These are phyloP conservation scores for Rhododendron ovatum DNA, from an alignment of 148 eudicot species.

Conservation along the genomic window DNA sequence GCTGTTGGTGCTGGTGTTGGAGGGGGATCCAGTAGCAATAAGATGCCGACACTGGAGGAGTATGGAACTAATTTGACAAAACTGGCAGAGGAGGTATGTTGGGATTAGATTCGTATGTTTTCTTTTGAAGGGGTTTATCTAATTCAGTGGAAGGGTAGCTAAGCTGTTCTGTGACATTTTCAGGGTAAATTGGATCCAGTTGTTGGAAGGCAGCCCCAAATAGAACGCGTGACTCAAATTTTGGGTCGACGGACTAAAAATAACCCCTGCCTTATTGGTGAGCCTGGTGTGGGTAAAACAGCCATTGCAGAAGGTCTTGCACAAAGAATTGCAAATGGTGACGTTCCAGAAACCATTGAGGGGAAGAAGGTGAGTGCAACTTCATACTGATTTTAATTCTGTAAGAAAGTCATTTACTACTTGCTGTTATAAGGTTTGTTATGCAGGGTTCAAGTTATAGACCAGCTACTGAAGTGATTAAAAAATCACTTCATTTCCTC, in stretches of 20 bases:
- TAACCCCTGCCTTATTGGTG: slow-evolving; percentile 95
- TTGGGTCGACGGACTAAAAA: slow-evolving; percentile 84
- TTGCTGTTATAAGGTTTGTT: background rate
- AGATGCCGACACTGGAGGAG: slow-evolving; percentile 95
- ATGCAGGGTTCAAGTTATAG: background rate
- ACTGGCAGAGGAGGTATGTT: slow-evolving; percentile 83
- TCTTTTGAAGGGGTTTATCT: background rate
- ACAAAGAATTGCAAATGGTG: slow-evolving; percentile 79
- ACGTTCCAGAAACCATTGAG: slow-evolving; percentile 94
- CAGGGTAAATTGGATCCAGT: slow-evolving; percentile 97
- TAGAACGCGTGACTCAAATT: slow-evolving; percentile 93
- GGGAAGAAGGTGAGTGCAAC: slow-evolving; percentile 73
- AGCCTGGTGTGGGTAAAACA: slow-evolving; percentile 97
- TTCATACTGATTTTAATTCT: background rate
- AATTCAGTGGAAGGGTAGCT: background rate
- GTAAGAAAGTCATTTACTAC: background rate
- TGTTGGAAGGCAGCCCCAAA: slow-evolving; percentile 87
- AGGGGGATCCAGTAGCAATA: slow-evolving; percentile 69
- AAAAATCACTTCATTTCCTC: background rate
- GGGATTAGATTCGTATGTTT: background rate
- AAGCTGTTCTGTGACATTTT: slow-evolving; percentile 12
- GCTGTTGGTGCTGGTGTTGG: slow-evolving; percentile 89
- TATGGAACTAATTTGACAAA: slow-evolving; percentile 95
- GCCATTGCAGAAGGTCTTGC: slow-evolving; percentile 97
- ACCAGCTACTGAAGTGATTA: background rate